These are phyloP conservation scores for Colletotrichum kahawae DNA, from an alignment of 2,329 filamentous ascomycete genomes.

Conservation along the genomic window DNA sequence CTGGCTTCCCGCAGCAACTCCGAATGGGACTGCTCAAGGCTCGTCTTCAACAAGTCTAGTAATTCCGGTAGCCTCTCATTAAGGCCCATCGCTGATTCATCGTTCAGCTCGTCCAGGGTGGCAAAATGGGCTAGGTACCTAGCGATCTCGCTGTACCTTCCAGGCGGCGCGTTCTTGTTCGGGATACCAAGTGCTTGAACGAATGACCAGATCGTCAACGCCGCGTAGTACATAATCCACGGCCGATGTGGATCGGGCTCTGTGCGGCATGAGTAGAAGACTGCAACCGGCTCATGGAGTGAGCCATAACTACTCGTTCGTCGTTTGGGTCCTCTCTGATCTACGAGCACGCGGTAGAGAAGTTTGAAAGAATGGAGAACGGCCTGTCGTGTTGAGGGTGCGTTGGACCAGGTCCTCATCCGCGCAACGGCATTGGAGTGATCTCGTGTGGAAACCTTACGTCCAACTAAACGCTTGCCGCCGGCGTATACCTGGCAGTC, in stretches of 20 bases:
- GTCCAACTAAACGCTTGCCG: constrained; percentile 76
- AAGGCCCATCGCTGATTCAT: constrained; percentile 69
- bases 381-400: constrained; percentile 77
- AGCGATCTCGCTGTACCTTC: constrained; percentile 36
- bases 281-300: constrained; percentile 37
- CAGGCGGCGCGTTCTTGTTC: constrained; percentile 6
- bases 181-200: constrained; percentile 72
- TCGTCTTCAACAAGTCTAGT: constrained; percentile 46
- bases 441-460: constrained; percentile 78
- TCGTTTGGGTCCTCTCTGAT: constrained; percentile 43
- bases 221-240: constrained; percentile 90
- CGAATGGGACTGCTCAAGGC: constrained; percentile 52
- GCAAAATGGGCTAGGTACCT: constrained; percentile 67
- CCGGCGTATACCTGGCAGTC: constrained; percentile 91
- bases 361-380: constrained; percentile 86
- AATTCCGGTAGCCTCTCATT: constrained; percentile 58
- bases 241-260: constrained; percentile 85
- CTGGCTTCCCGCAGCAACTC: constrained; percentile 82
- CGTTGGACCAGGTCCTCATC: constrained; percentile 81
- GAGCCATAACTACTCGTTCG: constrained; percentile 21
- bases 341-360: constrained; percentile 74
- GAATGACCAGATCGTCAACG: constrained; percentile 86
- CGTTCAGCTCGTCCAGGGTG: constrained; percentile 71
- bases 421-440: constrained; percentile 74
- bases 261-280: constrained; percentile 73